Conservation (phyloP, 2,329 filamentous ascomycete species). For the Emericellopsis cladophorae region DNA sequence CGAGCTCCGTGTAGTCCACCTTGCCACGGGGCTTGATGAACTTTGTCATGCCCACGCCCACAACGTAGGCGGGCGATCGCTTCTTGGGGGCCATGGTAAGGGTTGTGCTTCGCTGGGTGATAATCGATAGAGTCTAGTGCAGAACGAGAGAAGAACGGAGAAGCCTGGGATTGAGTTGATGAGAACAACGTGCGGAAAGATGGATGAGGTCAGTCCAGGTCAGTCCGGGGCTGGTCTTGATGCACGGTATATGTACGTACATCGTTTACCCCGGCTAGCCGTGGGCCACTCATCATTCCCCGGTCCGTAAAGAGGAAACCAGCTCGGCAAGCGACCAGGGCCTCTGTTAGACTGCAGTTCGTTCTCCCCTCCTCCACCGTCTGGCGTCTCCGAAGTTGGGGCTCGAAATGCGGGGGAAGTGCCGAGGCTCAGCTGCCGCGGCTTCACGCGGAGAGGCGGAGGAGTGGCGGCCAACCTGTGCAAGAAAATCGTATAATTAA, state of each 20-base stretch:
- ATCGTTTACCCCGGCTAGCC: conserved; percentile 2
- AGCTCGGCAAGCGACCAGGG: neutral
- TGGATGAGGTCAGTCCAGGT: neutral
- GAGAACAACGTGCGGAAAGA: neutral
- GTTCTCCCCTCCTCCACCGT: too few relatives aligned
- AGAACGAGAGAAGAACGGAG: neutral
- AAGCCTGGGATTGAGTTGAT: neutral
- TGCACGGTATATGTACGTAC: neutral
- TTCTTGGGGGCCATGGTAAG: conserved; percentile 33
- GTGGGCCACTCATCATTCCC: neutral
- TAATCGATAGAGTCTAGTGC: neutral
- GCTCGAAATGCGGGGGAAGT: too few relatives aligned
- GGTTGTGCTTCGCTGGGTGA: neutral
- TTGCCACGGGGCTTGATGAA: conserved; percentile 96
- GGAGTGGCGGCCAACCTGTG: neutral
- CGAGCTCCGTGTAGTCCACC: conserved; percentile 88
- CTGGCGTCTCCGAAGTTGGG: too few relatives aligned
- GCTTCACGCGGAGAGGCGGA: too few relatives aligned
- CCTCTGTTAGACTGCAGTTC: too few relatives aligned
- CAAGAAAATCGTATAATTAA: too few relatives aligned
- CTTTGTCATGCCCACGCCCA: conserved; percentile 97
- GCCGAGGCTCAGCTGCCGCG: too few relatives aligned
- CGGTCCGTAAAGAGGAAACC: conserved; percentile 1
- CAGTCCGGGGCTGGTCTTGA: neutral
- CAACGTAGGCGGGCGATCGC: conserved; percentile 60